Percentiles rank a stretch among this genome's conserved stretches.
Evolutionary conservation across 768 basidiomycete genomes (phyloP).

Genomic region (Mycena vitilis): DNA sequence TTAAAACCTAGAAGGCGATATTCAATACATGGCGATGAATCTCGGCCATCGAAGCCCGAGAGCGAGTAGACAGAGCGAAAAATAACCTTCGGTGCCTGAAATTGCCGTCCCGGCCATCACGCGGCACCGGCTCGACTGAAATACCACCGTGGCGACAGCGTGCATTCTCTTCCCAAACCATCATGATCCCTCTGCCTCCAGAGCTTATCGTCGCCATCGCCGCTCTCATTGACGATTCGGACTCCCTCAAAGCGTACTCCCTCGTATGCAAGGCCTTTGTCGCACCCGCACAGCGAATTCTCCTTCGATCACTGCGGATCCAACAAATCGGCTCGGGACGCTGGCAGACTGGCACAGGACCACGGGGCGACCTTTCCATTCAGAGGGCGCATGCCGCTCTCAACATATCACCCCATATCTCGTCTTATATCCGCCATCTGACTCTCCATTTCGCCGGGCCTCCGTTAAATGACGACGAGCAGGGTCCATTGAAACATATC

Average conservation of each 20-base stretch:
- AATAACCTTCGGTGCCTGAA: no score
- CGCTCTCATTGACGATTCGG: conserved; percentile 5
- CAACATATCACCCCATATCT: background rate
- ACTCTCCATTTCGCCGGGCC: background rate
- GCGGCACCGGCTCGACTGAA: no score
- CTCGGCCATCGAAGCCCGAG: no score
- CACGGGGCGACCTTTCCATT: background rate
- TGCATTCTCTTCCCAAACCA: no score
- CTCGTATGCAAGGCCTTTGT: conserved; percentile 3
- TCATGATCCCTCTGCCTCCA: background rate
- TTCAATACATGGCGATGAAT: no score
- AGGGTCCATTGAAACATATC: background rate
- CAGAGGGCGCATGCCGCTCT: background rate
- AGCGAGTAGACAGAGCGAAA: no score
- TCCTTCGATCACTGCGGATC: conserved; percentile 2
- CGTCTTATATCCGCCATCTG: background rate
- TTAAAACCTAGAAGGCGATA: no score
- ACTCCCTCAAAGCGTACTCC: conserved; percentile 5
- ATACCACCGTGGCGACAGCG: no score
- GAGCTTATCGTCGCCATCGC: conserved; percentile 15
- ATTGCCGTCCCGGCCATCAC: no score
- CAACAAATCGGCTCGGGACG: conserved; percentile 1
- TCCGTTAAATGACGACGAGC: background rate
- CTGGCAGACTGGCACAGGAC: background rate
- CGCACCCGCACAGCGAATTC: conserved; percentile 1